Base-by-base conservation (phyloP, 805 yeast genomes). In the Komagataella phaffii region DNA sequence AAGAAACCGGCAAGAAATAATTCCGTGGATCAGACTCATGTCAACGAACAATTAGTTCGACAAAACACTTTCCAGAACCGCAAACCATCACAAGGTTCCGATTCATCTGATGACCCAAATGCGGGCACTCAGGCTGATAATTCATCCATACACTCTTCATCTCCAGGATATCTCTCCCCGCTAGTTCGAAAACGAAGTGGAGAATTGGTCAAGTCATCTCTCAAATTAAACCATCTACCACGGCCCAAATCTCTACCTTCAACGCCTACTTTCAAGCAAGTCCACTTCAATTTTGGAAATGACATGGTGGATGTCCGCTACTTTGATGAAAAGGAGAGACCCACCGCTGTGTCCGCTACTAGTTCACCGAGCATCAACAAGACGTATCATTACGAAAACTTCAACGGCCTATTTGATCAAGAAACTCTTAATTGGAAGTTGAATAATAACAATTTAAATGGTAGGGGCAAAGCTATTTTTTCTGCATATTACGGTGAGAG, bases 131-230 rank as follows among this genome's bases (percentile, higher is more conserved):
- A 55, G 55, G 3, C 48, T 49, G 44, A 52, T 57, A 5, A 50
- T 51, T 5, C 54, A 55, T 5, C 57, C 52, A 14, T 45, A 54
- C 17, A 18, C 17, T 18, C 8, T 30, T 18, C 61, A 10, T 30
- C 40, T 10, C 40, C 40, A 30, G 40, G 40, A 8, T 60, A 58
- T 50, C 51, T 54, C 45, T 64, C 57, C 52, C 70, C 72, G 3
- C 66, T 86, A 51, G 77, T 88, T 3, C 80, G 95, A 49, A 90
- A 89, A 64, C 89, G 89, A 64, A 79, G 88, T 0, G 96, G 96
- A n/a, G 96, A 88, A 61, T 69, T 85, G 47, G 84, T 88, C 47
- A 86, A 86, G 61, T 79, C 90, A 2, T 82, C 87, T 12, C 70
- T 88, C 52, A 84, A 83, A 60, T 72, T 73, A 44, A 61, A 63